A percentile compares a stretch with the other conserved stretches of the same genome.
phyloP scores from a whole-genome alignment of 306 rosid genomes.

The Medicago ruthenica region DNA sequence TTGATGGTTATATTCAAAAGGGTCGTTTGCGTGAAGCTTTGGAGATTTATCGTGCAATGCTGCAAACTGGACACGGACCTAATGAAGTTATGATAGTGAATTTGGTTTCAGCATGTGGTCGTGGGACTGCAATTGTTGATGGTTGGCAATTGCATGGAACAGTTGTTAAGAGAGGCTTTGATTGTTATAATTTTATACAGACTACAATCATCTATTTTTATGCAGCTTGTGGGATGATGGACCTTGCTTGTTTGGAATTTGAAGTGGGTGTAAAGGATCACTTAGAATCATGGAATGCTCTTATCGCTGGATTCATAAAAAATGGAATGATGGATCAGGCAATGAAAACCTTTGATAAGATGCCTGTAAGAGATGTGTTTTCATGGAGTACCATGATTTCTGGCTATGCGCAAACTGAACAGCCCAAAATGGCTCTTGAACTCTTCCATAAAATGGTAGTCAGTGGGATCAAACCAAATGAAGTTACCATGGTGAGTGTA shows the following conservation, averaged over 20 bases:
- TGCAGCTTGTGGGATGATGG: constrained; percentile 72
- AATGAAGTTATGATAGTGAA: constrained; percentile 81
- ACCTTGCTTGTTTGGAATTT: constrained; percentile 68
- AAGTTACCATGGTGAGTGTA: constrained; percentile 89
- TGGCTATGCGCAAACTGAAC: constrained; percentile 75
- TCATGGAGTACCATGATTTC: constrained; percentile 90
- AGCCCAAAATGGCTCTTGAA: constrained; percentile 73
- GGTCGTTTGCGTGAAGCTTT: constrained; percentile 71
- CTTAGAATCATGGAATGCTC: constrained; percentile 80
- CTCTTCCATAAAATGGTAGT: constrained; percentile 75
- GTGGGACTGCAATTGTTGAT: constrained; percentile 49
- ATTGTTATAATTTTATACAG: constrained; percentile 73
- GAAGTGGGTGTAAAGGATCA: constrained; percentile 71
- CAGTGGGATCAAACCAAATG: constrained; percentile 70
- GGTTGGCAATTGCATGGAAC: constrained; percentile 77
- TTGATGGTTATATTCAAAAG: constrained; percentile 71
- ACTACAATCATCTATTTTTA: constrained; percentile 77
- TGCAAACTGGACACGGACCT: constrained; percentile 56
- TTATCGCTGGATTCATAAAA: constrained; percentile 71
- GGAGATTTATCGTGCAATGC: constrained; percentile 61
- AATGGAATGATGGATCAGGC: constrained; percentile 69
- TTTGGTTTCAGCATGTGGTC: constrained; percentile 79
- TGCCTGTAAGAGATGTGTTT: constrained; percentile 84
- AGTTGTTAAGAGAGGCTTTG: constrained; percentile 72
- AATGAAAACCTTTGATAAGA: constrained; percentile 59